Evolutionary conservation across 2,329 filamentous ascomycete genomes (phyloP), one percentile per base, ranked within the genome.

Genomic region (Pseudocercospora fijiensis): DNA sequence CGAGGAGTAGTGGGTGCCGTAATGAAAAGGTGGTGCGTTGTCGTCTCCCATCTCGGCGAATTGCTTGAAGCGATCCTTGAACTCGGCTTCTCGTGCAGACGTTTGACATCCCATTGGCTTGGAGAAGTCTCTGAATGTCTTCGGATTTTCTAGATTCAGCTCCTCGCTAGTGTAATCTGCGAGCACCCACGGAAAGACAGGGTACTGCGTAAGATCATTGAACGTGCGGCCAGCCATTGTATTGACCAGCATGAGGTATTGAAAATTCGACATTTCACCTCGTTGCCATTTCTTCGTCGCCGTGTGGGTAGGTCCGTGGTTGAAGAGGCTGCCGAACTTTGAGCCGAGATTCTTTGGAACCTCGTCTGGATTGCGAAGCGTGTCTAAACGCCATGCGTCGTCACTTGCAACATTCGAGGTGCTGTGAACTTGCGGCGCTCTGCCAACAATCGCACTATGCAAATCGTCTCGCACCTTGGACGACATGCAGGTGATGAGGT

Each of bases 191-290:
- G 95, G 95, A 69, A 99, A 99, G 18, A 99, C 93, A 0, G 95
- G 95, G 72, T 99, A 99, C 73, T 99, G 96, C 0, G 95, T 99
- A 18, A 99, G 82, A 74, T 99, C 95, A 74, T 99, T 99, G 80
- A 99, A 99, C 0, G 95, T 98, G 58, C 95, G 85, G 2, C 95
- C 95, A 27, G 96, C 96, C 85, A 99, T 91, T 0, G 95, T 98
- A 74, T 99, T 99, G 73, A 99, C 88, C 65, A 97, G 88, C 94
- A 99, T 99, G 37, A 99, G 85, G 74, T 99, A 99, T 77, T 98
- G 92, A 72, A 99, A 99, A 76, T 99, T 99, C 13, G 94, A 98
- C 57, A 98, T 92, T 73, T 99, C 95, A 11, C 96, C 95, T 74
- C 88, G 90, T 64, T 95, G 85, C 95, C 95, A 99, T 75, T 88